Conservation (phyloP, 2,329 filamentous ascomycete genomes). For the Diaporthe batatas region DNA sequence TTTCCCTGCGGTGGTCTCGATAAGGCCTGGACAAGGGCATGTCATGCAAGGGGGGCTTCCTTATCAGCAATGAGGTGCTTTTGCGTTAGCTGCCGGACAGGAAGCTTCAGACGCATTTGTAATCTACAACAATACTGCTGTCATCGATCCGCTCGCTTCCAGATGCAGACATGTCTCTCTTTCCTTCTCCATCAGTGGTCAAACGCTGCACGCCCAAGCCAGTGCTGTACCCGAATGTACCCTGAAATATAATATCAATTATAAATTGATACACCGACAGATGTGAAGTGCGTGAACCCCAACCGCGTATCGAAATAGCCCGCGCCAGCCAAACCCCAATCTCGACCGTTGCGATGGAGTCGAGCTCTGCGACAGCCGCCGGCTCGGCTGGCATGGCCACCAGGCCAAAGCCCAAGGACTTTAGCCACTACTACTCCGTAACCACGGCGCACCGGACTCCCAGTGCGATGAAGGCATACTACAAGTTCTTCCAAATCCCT, state of each 20-base stretch:
- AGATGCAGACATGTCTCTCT: not conserved
- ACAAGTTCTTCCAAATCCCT: conserved; percentile 82
- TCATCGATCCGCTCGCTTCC: conserved; percentile 20
- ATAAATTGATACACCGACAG: not conserved
- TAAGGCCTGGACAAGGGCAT: conserved; percentile 7
- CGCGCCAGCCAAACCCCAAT: not conserved
- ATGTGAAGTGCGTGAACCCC: not conserved
- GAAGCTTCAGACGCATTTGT: conserved; percentile 35
- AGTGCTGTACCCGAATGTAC: not conserved
- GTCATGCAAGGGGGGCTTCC: conserved; percentile 21
- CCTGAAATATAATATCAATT: conserved; percentile 1
- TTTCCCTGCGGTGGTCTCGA: not conserved
- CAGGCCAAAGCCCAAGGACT: conserved; percentile 72
- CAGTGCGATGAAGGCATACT: conserved; percentile 83
- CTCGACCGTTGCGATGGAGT: conserved; percentile 34
- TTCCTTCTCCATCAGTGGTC: not conserved
- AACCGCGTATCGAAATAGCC: not conserved
- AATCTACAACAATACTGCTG: conserved; percentile 35
- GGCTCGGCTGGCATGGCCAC: conserved; percentile 44
- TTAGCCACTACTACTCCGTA: conserved; percentile 83
- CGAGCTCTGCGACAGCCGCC: conserved; percentile 32
- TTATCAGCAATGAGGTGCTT: conserved; percentile 37
- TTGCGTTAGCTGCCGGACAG: conserved; percentile 14
- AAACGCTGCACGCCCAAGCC: not conserved
- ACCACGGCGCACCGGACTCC: conserved; percentile 73